Evolutionary conservation across 1,284 basidiomycete species (phyloP).

Genomic region (Austropuccinia psidii): DNA sequence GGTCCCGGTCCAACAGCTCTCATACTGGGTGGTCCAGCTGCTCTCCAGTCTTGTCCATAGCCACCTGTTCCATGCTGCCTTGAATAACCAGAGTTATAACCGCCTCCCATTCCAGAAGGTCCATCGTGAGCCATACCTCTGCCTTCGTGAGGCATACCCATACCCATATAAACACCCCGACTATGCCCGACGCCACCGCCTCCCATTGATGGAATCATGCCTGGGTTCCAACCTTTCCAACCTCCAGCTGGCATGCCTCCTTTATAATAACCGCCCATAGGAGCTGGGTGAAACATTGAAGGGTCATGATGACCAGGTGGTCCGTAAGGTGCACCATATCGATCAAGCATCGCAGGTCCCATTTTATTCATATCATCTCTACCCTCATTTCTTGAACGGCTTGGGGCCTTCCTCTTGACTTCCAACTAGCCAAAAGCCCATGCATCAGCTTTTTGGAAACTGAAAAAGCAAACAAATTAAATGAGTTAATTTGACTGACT

Average conservation of each 20-base stretch:
- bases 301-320: constrained; percentile 47
- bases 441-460: constrained; percentile 10
- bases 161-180: constrained; percentile 50
- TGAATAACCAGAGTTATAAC: constrained; percentile 4
- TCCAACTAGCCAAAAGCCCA: constrained; percentile 61
- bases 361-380: constrained; percentile 42
- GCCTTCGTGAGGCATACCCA: constrained; percentile 46
- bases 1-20: constrained; percentile 1
- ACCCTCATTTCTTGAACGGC: constrained; percentile 59
- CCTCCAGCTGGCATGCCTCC: constrained; percentile 51
- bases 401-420: constrained; percentile 66
- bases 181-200: constrained; percentile 7
- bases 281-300: constrained; percentile 47
- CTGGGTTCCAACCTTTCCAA: constrained; percentile 57
- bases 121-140: constrained; percentile 19
- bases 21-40: constrained; percentile 6
- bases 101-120: not conserved
- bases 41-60: constrained; percentile 27
- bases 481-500: constrained; percentile 52
- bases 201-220: constrained; percentile 53
- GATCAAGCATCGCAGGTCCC: constrained; percentile 38
- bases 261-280: constrained; percentile 31
- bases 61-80: not conserved
- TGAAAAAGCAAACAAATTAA: not conserved
- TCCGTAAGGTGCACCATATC: constrained; percentile 38